Conservation (phyloP, 2,329 filamentous ascomycete species). For the Ciborinia camelliae region DNA sequence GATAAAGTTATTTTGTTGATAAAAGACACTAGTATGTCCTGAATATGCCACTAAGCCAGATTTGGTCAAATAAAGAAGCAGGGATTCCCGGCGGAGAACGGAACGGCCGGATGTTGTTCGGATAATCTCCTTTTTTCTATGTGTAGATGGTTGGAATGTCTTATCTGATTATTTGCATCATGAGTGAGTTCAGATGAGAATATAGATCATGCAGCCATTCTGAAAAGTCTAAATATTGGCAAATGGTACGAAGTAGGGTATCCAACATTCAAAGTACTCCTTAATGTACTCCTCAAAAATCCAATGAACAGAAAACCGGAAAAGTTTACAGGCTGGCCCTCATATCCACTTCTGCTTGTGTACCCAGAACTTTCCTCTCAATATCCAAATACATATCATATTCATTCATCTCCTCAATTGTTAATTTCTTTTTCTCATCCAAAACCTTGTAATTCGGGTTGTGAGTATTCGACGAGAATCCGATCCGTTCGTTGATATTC, state of each 20-base stretch:
- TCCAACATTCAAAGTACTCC: neutral
- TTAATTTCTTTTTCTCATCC: slow-evolving; percentile 57
- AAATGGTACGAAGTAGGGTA: neutral
- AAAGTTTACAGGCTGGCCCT: slow-evolving; percentile 11
- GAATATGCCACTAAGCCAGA: slow-evolving; percentile 2
- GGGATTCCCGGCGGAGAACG: slow-evolving; percentile 10
- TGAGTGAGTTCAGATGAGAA: neutral
- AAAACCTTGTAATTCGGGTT: slow-evolving; percentile 57
- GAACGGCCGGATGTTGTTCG: slow-evolving; percentile 12
- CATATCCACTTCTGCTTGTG: slow-evolving; percentile 3
- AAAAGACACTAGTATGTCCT: slow-evolving; percentile 1
- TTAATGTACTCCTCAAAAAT: neutral
- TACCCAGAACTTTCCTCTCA: slow-evolving; percentile 33
- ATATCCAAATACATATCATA: slow-evolving; percentile 59
- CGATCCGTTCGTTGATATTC: slow-evolving; percentile 56
- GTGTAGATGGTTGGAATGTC: no score
- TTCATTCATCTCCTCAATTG: slow-evolving; percentile 66
- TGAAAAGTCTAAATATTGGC: neutral
- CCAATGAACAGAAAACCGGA: neutral
- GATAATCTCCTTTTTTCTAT: neutral
- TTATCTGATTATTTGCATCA: no score
- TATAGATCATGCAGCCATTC: neutral
- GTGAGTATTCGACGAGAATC: slow-evolving; percentile 32
- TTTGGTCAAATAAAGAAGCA: neutral
- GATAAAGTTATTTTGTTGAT: neutral